Evolutionary conservation across 2,329 filamentous ascomycete genomes (phyloP).

Genomic region (Alternaria arborescens): DNA sequence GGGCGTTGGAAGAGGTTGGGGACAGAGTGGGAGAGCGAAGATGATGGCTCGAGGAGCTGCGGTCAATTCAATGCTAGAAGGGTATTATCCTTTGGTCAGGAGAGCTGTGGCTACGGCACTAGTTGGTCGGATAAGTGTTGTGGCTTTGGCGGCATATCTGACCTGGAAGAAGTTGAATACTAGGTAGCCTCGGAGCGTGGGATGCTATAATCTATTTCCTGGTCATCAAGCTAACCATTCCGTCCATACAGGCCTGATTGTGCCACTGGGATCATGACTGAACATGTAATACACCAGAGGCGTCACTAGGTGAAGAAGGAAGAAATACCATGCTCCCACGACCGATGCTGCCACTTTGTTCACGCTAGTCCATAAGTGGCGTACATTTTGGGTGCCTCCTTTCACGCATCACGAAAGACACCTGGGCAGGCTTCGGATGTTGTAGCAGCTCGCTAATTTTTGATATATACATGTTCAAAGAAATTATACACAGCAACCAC

Average conservation of each 20-base stretch:
- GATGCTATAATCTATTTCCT: background rate
- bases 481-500: background rate
- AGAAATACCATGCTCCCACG: background rate
- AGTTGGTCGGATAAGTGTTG: conserved; percentile 46
- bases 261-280: background rate
- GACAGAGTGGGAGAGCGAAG: conserved; percentile 45
- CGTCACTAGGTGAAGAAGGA: background rate
- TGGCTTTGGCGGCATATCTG: conserved; percentile 31
- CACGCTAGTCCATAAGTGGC: too few relatives aligned
- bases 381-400: too few relatives aligned
- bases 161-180: conserved; percentile 30
- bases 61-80: conserved; percentile 60
- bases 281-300: background rate
- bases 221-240: background rate
- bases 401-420: too few relatives aligned
- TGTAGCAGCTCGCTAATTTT: too few relatives aligned
- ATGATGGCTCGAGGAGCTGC: conserved; percentile 52
- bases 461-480: background rate
- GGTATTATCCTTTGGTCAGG: conserved; percentile 62
- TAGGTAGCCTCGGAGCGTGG: background rate
- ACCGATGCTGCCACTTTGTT: too few relatives aligned
- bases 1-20: conserved; percentile 54
- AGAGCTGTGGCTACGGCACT: conserved; percentile 57
- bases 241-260: background rate
- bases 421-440: too few relatives aligned